Evolutionary conservation across 371 early-diverging fungal species (phyloP).

Genomic region (Lichtheimia ramosa): DNA sequence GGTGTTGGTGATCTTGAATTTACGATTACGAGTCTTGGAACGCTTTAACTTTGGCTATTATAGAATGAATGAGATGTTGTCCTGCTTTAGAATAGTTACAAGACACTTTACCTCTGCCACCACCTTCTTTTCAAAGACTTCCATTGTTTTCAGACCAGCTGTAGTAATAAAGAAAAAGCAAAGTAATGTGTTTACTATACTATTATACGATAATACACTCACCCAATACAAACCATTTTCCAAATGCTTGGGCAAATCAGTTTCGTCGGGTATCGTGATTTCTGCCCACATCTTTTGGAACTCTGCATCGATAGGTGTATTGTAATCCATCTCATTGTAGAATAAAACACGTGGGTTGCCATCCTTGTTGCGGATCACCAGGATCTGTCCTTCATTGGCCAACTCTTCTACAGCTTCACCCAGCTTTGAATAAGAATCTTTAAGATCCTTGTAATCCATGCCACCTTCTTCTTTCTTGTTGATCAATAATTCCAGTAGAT

Average conservation of each 20-base stretch:
- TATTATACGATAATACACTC: background rate
- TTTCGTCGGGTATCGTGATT: conserved; percentile 75
- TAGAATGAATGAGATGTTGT: background rate
- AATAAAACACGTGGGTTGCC: conserved; percentile 70
- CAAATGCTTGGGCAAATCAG: conserved; percentile 71
- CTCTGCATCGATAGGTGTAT: conserved; percentile 67
- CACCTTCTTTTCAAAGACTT: conserved; percentile 71
- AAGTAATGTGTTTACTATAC: background rate
- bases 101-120: conserved; percentile 47
- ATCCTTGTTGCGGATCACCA: conserved; percentile 80
- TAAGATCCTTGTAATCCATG: conserved; percentile 77
- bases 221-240: conserved; percentile 40
- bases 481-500: conserved; percentile 66
- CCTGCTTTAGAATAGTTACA: background rate
- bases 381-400: conserved; percentile 63
- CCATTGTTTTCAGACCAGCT: conserved; percentile 80
- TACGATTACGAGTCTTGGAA: conserved; percentile 69
- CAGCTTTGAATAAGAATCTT: conserved; percentile 79
- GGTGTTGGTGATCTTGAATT: conserved; percentile 85
- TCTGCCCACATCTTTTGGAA: conserved; percentile 77
- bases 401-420: conserved; percentile 72
- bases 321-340: conserved; percentile 67
- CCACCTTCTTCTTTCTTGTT: conserved; percentile 65
- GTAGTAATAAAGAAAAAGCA: background rate
- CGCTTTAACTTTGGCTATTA: conserved; percentile 57